Conservation (phyloP, 2,329 filamentous ascomycete genomes). For the Pestalotiopsis sp. region DNA sequence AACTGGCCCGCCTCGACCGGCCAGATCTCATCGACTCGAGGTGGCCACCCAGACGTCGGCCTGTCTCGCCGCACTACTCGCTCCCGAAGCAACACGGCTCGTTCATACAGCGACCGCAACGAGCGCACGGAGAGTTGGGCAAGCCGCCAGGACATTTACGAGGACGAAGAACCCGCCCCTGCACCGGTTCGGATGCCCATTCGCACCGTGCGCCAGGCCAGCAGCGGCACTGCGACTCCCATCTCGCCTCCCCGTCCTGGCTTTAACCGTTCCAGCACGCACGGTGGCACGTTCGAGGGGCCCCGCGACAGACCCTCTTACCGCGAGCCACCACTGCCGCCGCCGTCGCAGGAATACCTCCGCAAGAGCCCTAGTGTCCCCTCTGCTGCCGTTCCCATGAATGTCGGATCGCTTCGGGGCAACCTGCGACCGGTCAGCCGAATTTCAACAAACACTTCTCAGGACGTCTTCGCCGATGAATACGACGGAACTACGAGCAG, state of each 20-base stretch:
- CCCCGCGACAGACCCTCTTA: conserved; percentile 22
- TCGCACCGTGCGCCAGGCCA: conserved; percentile 36
- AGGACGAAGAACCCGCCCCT: conserved; percentile 34
- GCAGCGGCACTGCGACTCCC: conserved; percentile 25
- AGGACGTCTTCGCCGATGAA: conserved; percentile 51
- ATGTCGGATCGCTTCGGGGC: conserved; percentile 39
- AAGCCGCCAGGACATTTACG: conserved; percentile 33
- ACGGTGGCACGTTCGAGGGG: conserved; percentile 20
- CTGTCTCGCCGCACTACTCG: conserved; percentile 29
- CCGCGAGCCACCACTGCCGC: conserved; percentile 29
- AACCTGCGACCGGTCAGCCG: conserved; percentile 49
- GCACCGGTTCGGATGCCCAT: conserved; percentile 46
- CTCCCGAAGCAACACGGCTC: conserved; percentile 50
- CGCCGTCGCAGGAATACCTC: conserved; percentile 21
- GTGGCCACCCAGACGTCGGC: conserved; percentile 26
- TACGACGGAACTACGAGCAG: conserved; percentile 53
- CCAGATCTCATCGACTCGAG: conserved; percentile 3
- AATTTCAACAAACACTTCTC: conserved; percentile 39
- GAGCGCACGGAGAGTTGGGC: conserved; percentile 34
- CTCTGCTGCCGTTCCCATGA: conserved; percentile 16
- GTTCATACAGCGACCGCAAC: conserved; percentile 43
- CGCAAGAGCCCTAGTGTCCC: conserved; percentile 18
- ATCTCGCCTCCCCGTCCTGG: conserved; percentile 25
- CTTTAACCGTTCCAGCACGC: conserved; percentile 28
- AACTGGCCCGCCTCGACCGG: conserved; percentile 39